These are phyloP conservation scores for Kodamaea alishanica DNA, from an alignment of 1,139 yeast genomes.

Conservation along the genomic window DNA sequence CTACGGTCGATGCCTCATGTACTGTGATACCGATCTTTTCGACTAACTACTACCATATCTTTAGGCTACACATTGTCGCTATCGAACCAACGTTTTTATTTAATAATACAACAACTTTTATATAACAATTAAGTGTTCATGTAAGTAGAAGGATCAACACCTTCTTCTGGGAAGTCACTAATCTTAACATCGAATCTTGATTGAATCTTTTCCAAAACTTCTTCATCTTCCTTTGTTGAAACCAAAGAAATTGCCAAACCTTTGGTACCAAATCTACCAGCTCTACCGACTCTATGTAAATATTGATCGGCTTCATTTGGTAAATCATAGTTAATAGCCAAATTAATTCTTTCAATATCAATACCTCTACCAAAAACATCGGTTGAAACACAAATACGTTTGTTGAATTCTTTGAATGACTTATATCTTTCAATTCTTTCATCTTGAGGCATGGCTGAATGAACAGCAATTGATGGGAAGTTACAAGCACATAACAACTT, in stretches of 20 bases:
- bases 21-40: no score
- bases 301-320: conserved; percentile 94
- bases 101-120: conserved; percentile 2
- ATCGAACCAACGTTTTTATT: not conserved
- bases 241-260: conserved; percentile 95
- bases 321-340: conserved; percentile 95
- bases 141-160: conserved; percentile 96
- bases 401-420: conserved; percentile 95
- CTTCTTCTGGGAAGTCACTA: conserved; percentile 94
- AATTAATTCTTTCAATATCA: conserved; percentile 96
- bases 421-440: conserved; percentile 97
- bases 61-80: conserved; percentile 2
- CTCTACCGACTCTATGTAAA: conserved; percentile 99
- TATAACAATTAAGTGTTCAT: conserved; percentile 70
- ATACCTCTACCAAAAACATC: conserved; percentile 99
- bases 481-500: conserved; percentile 86
- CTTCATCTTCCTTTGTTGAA: conserved; percentile 80
- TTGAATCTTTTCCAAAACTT: conserved; percentile 88
- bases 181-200: conserved; percentile 96
- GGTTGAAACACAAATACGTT: conserved; percentile 97
- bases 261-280: conserved; percentile 99
- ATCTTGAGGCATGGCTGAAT: conserved; percentile 93
- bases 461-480: conserved; percentile 97
- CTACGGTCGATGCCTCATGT: no score
- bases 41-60: conserved; percentile 1